Percentiles rank a stretch among this genome's conserved stretches.
Conservation (phyloP, 352 stramenopile species). For the Phytophthora ramorum region DNA sequence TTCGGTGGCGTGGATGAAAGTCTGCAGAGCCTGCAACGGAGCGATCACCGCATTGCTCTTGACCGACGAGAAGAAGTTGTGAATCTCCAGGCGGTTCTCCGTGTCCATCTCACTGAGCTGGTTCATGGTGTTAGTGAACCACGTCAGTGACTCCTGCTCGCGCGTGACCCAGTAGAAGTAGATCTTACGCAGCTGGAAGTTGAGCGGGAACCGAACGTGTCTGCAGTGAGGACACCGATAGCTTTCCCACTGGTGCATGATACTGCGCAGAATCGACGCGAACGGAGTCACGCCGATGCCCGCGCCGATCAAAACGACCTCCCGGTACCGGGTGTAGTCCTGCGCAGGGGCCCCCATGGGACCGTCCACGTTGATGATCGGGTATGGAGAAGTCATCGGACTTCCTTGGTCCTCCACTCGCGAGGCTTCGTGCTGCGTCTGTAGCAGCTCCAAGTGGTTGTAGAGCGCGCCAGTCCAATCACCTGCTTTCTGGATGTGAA, state of each 20-base stretch:
- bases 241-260: constrained; percentile 71
- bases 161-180: constrained; percentile 90
- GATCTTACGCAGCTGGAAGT: constrained; percentile 79
- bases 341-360: constrained; percentile 66
- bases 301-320: constrained; percentile 72
- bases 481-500: too few species aligned
- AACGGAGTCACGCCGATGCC: constrained; percentile 81
- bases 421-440: constrained; percentile 18
- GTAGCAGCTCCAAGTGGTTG: too few species aligned
- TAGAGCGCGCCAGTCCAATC: not conserved
- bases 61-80: constrained; percentile 86
- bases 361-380: constrained; percentile 58
- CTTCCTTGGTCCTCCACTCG: too few species aligned
- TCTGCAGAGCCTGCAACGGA: constrained; percentile 73
- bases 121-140: constrained; percentile 89
- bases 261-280: constrained; percentile 71
- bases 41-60: constrained; percentile 64
- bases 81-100: constrained; percentile 79
- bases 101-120: constrained; percentile 75
- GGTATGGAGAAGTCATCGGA: too few species aligned
- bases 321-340: constrained; percentile 65
- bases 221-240: constrained; percentile 62
- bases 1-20: constrained; percentile 72
- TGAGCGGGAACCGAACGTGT: constrained; percentile 64
- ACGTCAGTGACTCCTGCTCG: constrained; percentile 74